Conservation (phyloP, 1,284 basidiomycete genomes). For the Rhodotorula sp. region DNA sequence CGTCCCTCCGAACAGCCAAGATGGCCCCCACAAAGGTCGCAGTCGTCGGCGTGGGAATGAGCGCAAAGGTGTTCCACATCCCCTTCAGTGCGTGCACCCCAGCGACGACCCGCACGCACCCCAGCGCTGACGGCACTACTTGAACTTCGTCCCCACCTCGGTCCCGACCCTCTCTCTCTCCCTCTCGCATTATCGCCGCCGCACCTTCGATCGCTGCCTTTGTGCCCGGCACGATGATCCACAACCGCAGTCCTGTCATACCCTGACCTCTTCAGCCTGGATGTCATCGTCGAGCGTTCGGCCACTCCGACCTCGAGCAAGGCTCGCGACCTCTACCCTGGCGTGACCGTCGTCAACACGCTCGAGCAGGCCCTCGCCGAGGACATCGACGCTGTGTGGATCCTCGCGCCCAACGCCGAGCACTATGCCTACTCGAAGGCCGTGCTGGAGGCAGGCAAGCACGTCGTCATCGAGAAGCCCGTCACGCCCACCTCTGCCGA, state of each 20-base stretch:
- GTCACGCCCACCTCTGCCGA: conserved; percentile 67
- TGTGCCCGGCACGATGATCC: background rate
- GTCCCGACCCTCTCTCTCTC: background rate
- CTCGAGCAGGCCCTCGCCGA: conserved; percentile 42
- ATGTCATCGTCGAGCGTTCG: conserved; percentile 59
- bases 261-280: conserved; percentile 69
- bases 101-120: no score
- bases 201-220: no score
- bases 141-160: background rate
- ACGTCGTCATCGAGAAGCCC: conserved; percentile 80
- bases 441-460: conserved; percentile 70
- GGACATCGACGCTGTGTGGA: conserved; percentile 58
- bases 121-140: background rate
- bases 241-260: conserved; percentile 60
- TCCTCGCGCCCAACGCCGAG: conserved; percentile 76
- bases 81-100: conserved; percentile 59
- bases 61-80: conserved; percentile 59
- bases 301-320: conserved; percentile 40
- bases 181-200: background rate
- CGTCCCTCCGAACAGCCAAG: background rate
- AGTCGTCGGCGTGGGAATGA: conserved; percentile 43
- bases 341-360: conserved; percentile 34
- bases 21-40: conserved; percentile 33
- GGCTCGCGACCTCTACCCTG: conserved; percentile 39
- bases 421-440: conserved; percentile 65